These are phyloP conservation scores for Apium graveolens DNA, from an alignment of 129 eudicot genomes.

Conservation along the genomic window DNA sequence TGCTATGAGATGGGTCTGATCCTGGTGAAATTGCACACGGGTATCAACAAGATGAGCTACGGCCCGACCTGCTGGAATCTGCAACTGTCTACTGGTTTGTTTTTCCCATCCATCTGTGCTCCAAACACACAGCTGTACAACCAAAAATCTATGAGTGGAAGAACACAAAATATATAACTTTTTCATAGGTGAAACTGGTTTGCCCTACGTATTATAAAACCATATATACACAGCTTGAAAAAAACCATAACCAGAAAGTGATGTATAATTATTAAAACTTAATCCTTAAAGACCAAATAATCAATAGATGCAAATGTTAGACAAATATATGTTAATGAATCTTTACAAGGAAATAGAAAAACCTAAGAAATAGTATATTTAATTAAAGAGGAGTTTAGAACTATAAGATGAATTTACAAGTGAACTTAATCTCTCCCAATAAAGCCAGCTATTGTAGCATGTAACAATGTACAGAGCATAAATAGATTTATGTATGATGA, in stretches of 20 bases:
- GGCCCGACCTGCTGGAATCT: conserved; percentile 56
- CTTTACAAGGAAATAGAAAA: too few species aligned
- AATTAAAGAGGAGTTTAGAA: background rate
- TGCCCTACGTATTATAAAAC: background rate
- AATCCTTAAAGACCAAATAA: background rate
- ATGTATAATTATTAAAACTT: background rate
- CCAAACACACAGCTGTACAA: conserved; percentile 75
- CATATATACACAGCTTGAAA: background rate
- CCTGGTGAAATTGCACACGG: conserved; percentile 79
- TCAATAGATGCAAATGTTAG: background rate
- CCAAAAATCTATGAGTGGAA: conserved; percentile 6
- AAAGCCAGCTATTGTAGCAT: background rate
- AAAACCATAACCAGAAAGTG: background rate
- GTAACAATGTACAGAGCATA: background rate
- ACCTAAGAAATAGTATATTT: too few species aligned
- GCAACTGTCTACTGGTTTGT: conserved; percentile 53
- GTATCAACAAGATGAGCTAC: conserved; percentile 70
- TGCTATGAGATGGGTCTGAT: conserved; percentile 61
- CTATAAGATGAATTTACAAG: background rate
- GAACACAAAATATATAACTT: background rate
- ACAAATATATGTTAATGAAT: background rate
- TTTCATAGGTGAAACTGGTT: background rate
- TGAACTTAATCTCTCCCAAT: background rate
- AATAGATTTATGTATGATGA: background rate
- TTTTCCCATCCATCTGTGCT: conserved; percentile 72